Base-by-base conservation (phyloP, 495 filamentous ascomycete genomes). In the Cercophora newfieldiana region DNA sequence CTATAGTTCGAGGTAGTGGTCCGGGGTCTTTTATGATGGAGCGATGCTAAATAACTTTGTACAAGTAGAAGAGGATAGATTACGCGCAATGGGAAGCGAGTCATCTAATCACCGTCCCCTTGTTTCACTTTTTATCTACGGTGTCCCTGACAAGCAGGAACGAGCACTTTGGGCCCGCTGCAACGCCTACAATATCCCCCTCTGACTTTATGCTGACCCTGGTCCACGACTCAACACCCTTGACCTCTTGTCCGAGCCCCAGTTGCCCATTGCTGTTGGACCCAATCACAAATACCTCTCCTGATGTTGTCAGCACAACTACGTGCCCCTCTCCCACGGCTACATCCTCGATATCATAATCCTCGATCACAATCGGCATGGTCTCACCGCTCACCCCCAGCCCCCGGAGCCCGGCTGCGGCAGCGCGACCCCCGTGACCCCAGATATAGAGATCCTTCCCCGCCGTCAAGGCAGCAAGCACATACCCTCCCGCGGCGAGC, bases 361-460 rank as follows among this genome's bases (percentile, higher is more conserved):
- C 73, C 51, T 75, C 73, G 14, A 82, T 73, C 12, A 78, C 74
- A 7, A 79, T 71, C 0, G 79, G 78, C 7, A 29, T 71, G 6
- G 77, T 77, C 16, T 63, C 66, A 55, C 65, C 66, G 24, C 72
- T 71, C 53, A 79, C 48, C 7, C 51, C 68, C 44, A 59, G 49
- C 5, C 70, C 68, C 1, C 72, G 22, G 10, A 59, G 47, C 30
- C 61, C 29, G 7, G 54, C 24, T 5, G 48, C 53, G n/a, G 30
- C 8, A 26, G 57, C 30, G 8, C 69, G 63, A 5, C 65, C 65
- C 0, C 63, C 47, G 61, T 74, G 74, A 55, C 89, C 88, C 90
- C 90, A 92, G 49, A 85, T 65, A 72, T 91, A 91, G 3, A 90
- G 71, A 69, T 88, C 88, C 49, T 79, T 72, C 2, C 86, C 84